Percentiles rank a stretch among this genome's conserved stretches.
Evolutionary conservation across 106 monocot genomes (phyloP).

Genomic region (Dioscorea dumetorum): DNA sequence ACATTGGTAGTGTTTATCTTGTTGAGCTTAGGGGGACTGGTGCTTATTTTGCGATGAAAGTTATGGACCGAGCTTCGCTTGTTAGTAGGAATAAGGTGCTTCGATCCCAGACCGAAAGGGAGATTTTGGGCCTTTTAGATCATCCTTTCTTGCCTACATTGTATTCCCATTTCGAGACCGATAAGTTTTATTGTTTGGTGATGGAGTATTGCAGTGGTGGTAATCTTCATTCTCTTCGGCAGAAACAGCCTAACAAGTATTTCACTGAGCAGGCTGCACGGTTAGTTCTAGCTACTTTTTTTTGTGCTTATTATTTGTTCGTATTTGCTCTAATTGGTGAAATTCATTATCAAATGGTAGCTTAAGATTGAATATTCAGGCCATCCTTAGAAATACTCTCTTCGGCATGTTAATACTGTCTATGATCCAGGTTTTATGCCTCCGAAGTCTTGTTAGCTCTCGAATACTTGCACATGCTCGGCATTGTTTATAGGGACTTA

Average conservation of each 20-base stretch:
- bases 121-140: constrained; percentile 32
- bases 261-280: constrained; percentile 36
- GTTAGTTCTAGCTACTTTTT: constrained; percentile 4
- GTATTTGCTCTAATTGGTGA: too few species aligned
- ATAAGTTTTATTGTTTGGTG: constrained; percentile 19
- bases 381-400: too few species aligned
- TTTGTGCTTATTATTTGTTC: too few species aligned
- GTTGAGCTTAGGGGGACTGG: constrained; percentile 28
- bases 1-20: constrained; percentile 45
- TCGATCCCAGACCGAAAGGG: constrained; percentile 36
- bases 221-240: constrained; percentile 25
- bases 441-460: constrained; percentile 22
- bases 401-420: neutral
- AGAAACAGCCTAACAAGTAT: constrained; percentile 42
- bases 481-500: constrained; percentile 22
- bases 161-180: constrained; percentile 17
- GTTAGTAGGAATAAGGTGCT: constrained; percentile 34
- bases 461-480: constrained; percentile 30
- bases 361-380: too few species aligned
- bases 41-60: constrained; percentile 36
- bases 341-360: too few species aligned
- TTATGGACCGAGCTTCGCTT: constrained; percentile 22
- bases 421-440: constrained; percentile 18
- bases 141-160: constrained; percentile 40
- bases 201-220: constrained; percentile 26